Percentiles rank a stretch among this genome's conserved stretches.
Conservation (phyloP, 306 rosid genomes). For the Boehmeria nivea region DNA sequence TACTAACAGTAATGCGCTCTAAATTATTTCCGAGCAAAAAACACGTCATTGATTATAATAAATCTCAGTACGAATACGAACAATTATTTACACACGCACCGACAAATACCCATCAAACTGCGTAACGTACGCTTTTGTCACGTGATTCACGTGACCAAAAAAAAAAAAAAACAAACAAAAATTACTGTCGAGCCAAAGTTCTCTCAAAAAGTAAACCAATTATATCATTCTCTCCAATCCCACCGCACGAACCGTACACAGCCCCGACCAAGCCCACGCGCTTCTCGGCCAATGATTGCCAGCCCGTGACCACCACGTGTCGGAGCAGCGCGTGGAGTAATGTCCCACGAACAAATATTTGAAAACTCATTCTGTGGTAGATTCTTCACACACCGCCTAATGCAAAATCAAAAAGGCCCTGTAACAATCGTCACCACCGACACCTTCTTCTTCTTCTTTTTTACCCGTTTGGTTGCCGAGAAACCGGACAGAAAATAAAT, state of each 20-base stretch:
- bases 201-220: neutral
- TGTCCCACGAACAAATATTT: neutral
- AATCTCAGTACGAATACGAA: neutral
- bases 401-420: neutral
- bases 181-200: neutral
- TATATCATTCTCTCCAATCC: neutral
- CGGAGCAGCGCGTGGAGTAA: neutral
- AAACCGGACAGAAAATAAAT: neutral
- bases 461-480: slow-evolving; percentile 11
- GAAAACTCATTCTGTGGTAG: neutral
- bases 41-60: neutral
- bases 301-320: neutral
- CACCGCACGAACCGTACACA: neutral
- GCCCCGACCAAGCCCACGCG: slow-evolving; percentile 2
- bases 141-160: slow-evolving; percentile 17
- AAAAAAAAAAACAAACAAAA: neutral
- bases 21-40: neutral
- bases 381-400: neutral
- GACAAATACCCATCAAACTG: neutral
- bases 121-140: slow-evolving; percentile 22
- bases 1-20: no score
- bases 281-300: neutral
- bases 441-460: slow-evolving; percentile 2
- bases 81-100: neutral
- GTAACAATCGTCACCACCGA: slow-evolving; percentile 21